Evolutionary conservation across 108 stramenopile genomes (phyloP), one percentile per base, ranked within the genome.

Genomic region (Pseudonitzschia multistriata): DNA sequence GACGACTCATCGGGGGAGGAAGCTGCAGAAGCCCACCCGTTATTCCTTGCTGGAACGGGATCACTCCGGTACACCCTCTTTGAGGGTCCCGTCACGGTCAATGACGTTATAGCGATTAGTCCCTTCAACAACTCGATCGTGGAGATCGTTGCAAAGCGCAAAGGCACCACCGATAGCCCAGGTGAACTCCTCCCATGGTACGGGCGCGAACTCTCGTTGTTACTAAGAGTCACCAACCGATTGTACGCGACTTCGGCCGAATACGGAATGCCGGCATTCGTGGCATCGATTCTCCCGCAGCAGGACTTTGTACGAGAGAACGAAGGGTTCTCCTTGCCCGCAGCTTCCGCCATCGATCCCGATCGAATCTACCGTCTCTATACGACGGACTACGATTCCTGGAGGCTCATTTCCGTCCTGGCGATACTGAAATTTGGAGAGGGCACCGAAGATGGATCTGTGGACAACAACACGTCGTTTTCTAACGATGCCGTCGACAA

Each of bases 121-220:
- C 90, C 90, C 0, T 79, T 80, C 37, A 79, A 88, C 62, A 80
- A 88, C 42, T 75, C 74, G 5, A 76, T 91, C 33, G 61, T 62
- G 30, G 31, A 60, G 17, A 29, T 88, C 0, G 17, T 29, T 0
- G 15, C 30, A 15, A 33, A 1, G 35, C 4, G 5, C 31, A 8
- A 59, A 59, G 14, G 8, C 42, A 17, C 13, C 13, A 1, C 3
- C 8, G 42, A 45, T 17, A 45, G 8, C 42, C 15, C 11, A 59
- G 57, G 17, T 3, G 3, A 59, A 14, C 7, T 17, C 19, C 0
- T 33, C n/a, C 33, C 33, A 27, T 33, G 25, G n/a, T 11, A 35
- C 34, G 57, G 57, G 13, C n/a, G 34, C 19, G 28, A 59, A 33
- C 57, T 59, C 17, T 2, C 15, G n/a, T 13, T 14, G 5, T n/a